These are phyloP conservation scores for Arthrobotrys pseudoclavata DNA, from an alignment of 2,329 filamentous ascomycete species.

Conservation along the genomic window DNA sequence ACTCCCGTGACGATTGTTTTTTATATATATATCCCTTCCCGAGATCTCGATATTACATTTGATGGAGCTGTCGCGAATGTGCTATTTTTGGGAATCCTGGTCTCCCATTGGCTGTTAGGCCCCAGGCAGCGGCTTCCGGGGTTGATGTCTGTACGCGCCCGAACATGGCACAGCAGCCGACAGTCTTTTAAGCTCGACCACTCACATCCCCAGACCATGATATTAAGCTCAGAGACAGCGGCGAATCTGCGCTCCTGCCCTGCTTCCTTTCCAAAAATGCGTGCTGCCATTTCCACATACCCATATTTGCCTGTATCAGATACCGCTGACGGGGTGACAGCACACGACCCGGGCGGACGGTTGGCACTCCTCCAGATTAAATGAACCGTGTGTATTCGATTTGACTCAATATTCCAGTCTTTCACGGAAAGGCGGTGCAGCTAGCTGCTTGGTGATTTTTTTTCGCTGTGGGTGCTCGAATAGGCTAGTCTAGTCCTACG, in stretches of 20 bases:
- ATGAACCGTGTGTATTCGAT: conserved; percentile 26
- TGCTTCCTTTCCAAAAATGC: conserved; percentile 47
- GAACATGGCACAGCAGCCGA: conserved; percentile 50
- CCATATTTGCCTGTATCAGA: conserved; percentile 56
- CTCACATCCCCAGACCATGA: conserved; percentile 35
- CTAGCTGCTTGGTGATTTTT: conserved; percentile 37
- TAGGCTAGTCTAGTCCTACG: conserved; percentile 34
- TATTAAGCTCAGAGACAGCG: conserved; percentile 35
- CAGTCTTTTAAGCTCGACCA: conserved; percentile 32
- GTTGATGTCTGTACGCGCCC: conserved; percentile 51
- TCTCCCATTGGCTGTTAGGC: conserved; percentile 40
- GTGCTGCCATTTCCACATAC: conserved; percentile 43
- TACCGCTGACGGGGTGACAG: conserved; percentile 51
- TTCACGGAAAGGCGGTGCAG: conserved; percentile 52
- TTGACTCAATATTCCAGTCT: conserved; percentile 35
- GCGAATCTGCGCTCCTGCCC: conserved; percentile 54
- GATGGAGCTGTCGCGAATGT: conserved; percentile 35
- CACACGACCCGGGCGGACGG: conserved; percentile 35
- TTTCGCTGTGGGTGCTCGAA: conserved; percentile 39
- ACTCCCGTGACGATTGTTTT: conserved; percentile 13
- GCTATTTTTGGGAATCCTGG: conserved; percentile 58
- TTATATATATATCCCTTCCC: conserved; percentile 15
- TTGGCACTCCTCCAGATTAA: conserved; percentile 37
- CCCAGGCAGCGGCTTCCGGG: conserved; percentile 55
- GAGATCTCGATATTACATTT: conserved; percentile 27